Evolutionary conservation across 345 rosid species (phyloP).

Genomic region (Acer campestre): DNA sequence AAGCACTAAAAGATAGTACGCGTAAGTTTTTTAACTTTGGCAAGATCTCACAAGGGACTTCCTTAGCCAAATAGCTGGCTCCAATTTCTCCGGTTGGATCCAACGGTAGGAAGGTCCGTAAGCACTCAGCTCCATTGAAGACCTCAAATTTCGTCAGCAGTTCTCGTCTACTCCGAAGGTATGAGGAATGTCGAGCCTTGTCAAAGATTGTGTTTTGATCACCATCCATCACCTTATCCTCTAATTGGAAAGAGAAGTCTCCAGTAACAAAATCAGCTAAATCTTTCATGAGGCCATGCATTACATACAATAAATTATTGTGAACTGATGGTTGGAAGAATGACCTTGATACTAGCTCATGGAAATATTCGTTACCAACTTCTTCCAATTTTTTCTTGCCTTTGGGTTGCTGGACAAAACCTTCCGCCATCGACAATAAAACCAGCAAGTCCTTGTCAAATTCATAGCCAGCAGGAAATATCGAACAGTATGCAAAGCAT

Average conservation of each 20-base stretch:
- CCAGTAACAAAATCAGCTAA: conserved; percentile 23
- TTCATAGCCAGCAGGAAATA: conserved; percentile 24
- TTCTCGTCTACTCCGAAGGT: conserved; percentile 2
- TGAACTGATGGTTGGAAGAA: conserved; percentile 1
- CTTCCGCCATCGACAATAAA: conserved; percentile 26
- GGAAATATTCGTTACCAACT: conserved; percentile 15
- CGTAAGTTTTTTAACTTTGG: conserved; percentile 14
- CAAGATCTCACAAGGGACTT: conserved; percentile 12
- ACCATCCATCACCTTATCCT: not conserved
- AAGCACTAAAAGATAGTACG: conserved; percentile 11
- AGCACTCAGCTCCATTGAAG: conserved; percentile 5
- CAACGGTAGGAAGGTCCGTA: conserved; percentile 24
- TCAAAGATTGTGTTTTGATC: not conserved
- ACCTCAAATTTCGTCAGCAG: conserved; percentile 12
- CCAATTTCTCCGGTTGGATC: conserved; percentile 16
- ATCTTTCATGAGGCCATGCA: conserved; percentile 28
- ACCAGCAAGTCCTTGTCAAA: conserved; percentile 21
- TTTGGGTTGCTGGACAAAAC: conserved; percentile 3
- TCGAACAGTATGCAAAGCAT: conserved; percentile 29
- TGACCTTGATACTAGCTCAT: conserved; percentile 21
- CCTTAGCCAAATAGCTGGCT: conserved; percentile 8
- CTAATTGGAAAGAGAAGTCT: conserved; percentile 6
- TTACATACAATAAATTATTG: not conserved
- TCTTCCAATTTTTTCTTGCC: conserved; percentile 16
- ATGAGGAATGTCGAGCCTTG: conserved; percentile 27